phyloP scores from a whole-genome alignment of 164 flowering plant genomes.

The Dillenia suffruticosa region DNA sequence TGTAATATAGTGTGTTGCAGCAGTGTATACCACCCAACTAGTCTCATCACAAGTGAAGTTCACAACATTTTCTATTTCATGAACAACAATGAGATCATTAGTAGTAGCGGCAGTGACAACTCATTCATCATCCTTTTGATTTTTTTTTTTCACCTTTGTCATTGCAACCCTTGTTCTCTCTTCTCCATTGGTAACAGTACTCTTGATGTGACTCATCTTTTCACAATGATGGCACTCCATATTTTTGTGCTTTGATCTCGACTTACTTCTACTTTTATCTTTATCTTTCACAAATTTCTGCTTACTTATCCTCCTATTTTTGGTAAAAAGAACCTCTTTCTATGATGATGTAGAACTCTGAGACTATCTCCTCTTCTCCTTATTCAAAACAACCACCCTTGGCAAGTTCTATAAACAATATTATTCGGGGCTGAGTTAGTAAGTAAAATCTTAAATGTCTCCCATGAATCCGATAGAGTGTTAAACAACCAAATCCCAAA shows the following conservation, averaged over 20 bases:
- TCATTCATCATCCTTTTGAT: neutral
- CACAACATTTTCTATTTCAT: neutral
- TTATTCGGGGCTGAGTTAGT: slow-evolving; percentile 3
- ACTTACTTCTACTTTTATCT: neutral
- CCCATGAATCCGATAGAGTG: slow-evolving; percentile 6
- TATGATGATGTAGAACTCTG: neutral
- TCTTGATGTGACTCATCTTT: neutral
- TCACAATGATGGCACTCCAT: neutral
- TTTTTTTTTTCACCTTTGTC: neutral
- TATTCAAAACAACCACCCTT: neutral
- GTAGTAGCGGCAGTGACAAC: neutral
- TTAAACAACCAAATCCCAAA: slow-evolving; percentile 1
- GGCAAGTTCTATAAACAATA: neutral
- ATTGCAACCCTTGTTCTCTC: neutral
- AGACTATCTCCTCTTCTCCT: slow-evolving; percentile 5
- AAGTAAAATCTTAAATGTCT: neutral
- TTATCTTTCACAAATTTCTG: neutral
- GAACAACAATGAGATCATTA: neutral
- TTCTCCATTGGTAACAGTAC: slow-evolving; percentile 3
- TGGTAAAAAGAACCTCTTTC: neutral
- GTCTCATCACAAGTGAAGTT: neutral
- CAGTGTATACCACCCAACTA: slow-evolving; percentile 7
- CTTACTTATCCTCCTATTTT: neutral
- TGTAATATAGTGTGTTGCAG: slow-evolving; percentile 7
- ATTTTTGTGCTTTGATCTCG: neutral